Evolutionary conservation across 306 rosid species (phyloP), one percentile per base, ranked within the genome.

Genomic region (Quercus berberidifolia): DNA sequence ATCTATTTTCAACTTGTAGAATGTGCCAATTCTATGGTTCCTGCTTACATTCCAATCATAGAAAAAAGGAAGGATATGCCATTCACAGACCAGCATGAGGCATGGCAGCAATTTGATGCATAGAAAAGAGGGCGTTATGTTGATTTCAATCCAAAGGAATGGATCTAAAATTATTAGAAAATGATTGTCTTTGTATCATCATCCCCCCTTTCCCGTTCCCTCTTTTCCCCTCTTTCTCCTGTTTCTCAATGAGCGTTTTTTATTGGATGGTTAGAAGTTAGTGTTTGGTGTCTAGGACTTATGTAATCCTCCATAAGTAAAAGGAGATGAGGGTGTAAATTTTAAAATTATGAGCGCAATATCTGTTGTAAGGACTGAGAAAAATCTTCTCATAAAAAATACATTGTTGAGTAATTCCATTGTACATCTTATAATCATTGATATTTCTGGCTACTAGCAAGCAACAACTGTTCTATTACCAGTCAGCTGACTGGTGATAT

Each of bases 21-120:
- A 86, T 95, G 99, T 88, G 91, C 99, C 67, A 91, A 90, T 84
- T 95, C 94, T 74, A 97, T 95, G 56, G 83, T 92, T 85, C 93
- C 99, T 56, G 98, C 97, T 7, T 92, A 91, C 81, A 46, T 95
- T 74, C 99, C 99, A 21, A 95, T 91, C 70, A 83, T 95, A 90
- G 96, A 90, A 87, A 95, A 80, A 84, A 89, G 99, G 83, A 95
- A 92, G 90, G 92, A 95, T 81, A 72, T 81, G 5, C 92, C 96
- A 38, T 95, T 90, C 52, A 92, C 90, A 11, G 97, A 92, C 18
- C 87, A 77, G 62, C 94, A 95, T 77, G 93, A 92, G 87, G 95
- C 88, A 78, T 92, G 99, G 99, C 97, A 95, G 76, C 94, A 95
- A 82, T 67, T 95, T n/a, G n/a, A n/a, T n/a, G n/a, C n/a, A n/a